These are phyloP conservation scores for Tylopilus felleus DNA, from an alignment of 768 basidiomycete genomes.

Conservation along the genomic window DNA sequence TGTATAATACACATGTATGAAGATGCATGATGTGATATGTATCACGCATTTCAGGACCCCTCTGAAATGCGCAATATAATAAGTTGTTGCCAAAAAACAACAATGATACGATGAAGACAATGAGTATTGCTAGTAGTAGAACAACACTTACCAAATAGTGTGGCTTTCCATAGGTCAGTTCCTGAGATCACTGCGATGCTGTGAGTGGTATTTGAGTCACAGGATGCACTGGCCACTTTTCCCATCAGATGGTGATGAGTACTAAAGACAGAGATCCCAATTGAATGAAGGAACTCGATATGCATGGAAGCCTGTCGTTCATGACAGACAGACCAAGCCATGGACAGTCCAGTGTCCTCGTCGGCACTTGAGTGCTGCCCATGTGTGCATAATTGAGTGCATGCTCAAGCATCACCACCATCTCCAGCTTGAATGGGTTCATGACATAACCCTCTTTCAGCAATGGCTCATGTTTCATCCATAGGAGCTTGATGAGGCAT, in stretches of 20 bases:
- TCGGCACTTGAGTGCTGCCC: background rate
- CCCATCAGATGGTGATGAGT: background rate
- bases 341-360: background rate
- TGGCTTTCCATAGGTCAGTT: background rate
- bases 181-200: background rate
- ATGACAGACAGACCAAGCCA: background rate
- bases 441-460: background rate
- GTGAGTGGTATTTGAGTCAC: background rate
- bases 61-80: no score
- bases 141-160: background rate
- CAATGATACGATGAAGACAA: no score
- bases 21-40: no score
- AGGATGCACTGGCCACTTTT: background rate
- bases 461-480: background rate
- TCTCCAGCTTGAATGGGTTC: slow-evolving; percentile 1
- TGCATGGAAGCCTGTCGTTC: slow-evolving; percentile 4
- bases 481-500: background rate
- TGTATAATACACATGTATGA: no score
- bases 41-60: no score
- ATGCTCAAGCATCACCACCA: no score
- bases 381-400: background rate
- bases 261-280: background rate
- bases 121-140: no score
- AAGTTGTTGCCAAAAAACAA: no score
- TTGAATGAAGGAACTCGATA: background rate